These are phyloP conservation scores for Cladophialophora psammophila DNA, from an alignment of 2,329 filamentous ascomycete species.

Conservation along the genomic window DNA sequence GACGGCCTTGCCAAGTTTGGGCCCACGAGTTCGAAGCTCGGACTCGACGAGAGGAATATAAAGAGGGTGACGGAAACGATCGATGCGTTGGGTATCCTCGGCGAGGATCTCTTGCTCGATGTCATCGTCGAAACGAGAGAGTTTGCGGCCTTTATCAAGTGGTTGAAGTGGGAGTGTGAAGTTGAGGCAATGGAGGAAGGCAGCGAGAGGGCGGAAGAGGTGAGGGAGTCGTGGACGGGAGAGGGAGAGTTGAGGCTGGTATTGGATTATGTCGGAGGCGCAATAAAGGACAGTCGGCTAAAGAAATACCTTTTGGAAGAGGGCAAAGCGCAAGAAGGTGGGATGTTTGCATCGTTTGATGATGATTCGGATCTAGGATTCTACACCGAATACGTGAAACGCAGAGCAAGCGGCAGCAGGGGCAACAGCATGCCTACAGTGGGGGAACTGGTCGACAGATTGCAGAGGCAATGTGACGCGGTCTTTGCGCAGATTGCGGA, in stretches of 20 bases:
- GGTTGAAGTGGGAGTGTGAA: conserved; percentile 85
- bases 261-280: conserved; percentile 74
- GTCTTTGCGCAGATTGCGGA: conserved; percentile 74
- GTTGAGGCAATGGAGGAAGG: conserved; percentile 71
- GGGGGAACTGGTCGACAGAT: conserved; percentile 67
- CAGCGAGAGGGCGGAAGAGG: conserved; percentile 69
- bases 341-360: conserved; percentile 10
- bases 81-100: conserved; percentile 76
- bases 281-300: conserved; percentile 44
- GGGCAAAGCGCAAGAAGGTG: conserved; percentile 35
- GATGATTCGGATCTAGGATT: conserved; percentile 47
- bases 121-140: conserved; percentile 79
- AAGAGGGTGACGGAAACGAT: conserved; percentile 71
- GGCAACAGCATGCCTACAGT: conserved; percentile 64
- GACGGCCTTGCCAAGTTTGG: conserved; percentile 84
- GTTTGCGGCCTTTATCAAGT: conserved; percentile 79
- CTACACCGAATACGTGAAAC: conserved; percentile 57
- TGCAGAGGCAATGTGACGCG: conserved; percentile 64
- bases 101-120: conserved; percentile 74
- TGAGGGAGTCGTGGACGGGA: conserved; percentile 66
- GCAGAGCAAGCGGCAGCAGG: conserved; percentile 57
- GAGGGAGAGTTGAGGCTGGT: conserved; percentile 75
- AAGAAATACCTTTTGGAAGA: conserved; percentile 45
- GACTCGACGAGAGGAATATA: conserved; percentile 67
- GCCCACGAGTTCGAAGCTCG: conserved; percentile 69